Evolutionary conservation across 805 yeast species (phyloP).

Genomic region (Pichia manshurica): DNA sequence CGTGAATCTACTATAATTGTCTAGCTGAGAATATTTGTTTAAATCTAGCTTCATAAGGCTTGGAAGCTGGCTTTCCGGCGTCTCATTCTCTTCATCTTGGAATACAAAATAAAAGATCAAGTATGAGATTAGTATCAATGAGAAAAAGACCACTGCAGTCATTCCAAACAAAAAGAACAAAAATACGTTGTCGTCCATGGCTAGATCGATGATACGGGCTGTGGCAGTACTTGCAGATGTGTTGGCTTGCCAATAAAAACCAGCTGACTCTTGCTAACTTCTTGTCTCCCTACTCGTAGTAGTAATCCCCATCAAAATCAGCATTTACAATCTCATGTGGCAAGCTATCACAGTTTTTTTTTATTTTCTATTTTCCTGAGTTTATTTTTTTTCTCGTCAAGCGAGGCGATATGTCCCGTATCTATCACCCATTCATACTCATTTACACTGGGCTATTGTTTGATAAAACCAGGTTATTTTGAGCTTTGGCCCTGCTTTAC

Average conservation of each 20-base stretch:
- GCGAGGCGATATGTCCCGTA: too few relatives aligned
- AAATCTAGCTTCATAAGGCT: constrained; percentile 17
- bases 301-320: too few relatives aligned
- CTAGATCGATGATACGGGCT: too few relatives aligned
- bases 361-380: not conserved
- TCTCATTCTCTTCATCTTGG: constrained; percentile 1
- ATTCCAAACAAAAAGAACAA: constrained; percentile 7
- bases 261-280: too few relatives aligned
- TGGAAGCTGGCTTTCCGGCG: constrained; percentile 3
- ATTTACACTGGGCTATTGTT: too few relatives aligned
- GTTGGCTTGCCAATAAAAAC: too few relatives aligned
- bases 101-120: constrained; percentile 1
- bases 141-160: constrained; percentile 1
- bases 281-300: too few relatives aligned
- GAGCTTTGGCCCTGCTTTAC: too few relatives aligned
- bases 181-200: constrained; percentile 4
- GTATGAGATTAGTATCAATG: not conserved
- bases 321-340: not conserved
- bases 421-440: too few relatives aligned
- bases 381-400: not conserved
- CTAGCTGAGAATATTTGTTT: constrained; percentile 1
- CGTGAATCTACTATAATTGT: not conserved
- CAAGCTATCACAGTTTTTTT: not conserved
- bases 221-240: too few relatives aligned
- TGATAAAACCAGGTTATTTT: too few relatives aligned